phyloP scores from a whole-genome alignment of 2,329 filamentous ascomycete genomes.

The Tolypocladium cylindrosporum region DNA sequence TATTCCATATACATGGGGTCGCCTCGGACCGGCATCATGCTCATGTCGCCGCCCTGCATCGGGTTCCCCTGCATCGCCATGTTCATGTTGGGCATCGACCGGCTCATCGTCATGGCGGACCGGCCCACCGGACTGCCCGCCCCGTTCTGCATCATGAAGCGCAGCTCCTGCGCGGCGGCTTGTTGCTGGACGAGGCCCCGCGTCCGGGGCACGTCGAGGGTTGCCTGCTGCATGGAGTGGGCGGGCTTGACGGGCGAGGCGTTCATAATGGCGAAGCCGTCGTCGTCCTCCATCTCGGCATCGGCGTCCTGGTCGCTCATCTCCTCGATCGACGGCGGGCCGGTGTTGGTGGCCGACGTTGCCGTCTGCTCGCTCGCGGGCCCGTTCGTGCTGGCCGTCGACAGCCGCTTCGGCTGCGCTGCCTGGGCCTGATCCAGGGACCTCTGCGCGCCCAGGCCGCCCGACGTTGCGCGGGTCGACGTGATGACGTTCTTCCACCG shows the following conservation, averaged over 20 bases:
- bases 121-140: slow-evolving; percentile 24
- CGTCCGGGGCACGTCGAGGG: slow-evolving; percentile 33
- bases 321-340: slow-evolving; percentile 32
- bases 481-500: slow-evolving; percentile 53
- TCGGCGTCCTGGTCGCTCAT: slow-evolving; percentile 34
- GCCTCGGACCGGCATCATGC: slow-evolving; percentile 33
- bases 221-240: slow-evolving; percentile 27
- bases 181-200: slow-evolving; percentile 25
- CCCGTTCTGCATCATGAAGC: slow-evolving; percentile 33
- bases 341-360: slow-evolving; percentile 21
- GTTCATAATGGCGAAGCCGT: slow-evolving; percentile 41
- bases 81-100: slow-evolving; percentile 37
- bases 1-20: slow-evolving; percentile 45
- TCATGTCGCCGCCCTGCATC: slow-evolving; percentile 33
- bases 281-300: slow-evolving; percentile 49
- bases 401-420: slow-evolving; percentile 18
- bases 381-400: slow-evolving; percentile 24
- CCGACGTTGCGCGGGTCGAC: slow-evolving; percentile 32
- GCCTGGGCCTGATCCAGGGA: slow-evolving; percentile 28
- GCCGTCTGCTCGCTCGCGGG: slow-evolving; percentile 23
- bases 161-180: slow-evolving; percentile 19
- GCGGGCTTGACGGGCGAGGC: slow-evolving; percentile 26
- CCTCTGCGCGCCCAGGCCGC: slow-evolving; percentile 40
- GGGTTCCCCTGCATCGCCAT: slow-evolving; percentile 27
- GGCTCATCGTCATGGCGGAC: slow-evolving; percentile 28